Base-by-base conservation (phyloP, 495 filamentous ascomycete species). In the Cladorrhinum samala region DNA sequence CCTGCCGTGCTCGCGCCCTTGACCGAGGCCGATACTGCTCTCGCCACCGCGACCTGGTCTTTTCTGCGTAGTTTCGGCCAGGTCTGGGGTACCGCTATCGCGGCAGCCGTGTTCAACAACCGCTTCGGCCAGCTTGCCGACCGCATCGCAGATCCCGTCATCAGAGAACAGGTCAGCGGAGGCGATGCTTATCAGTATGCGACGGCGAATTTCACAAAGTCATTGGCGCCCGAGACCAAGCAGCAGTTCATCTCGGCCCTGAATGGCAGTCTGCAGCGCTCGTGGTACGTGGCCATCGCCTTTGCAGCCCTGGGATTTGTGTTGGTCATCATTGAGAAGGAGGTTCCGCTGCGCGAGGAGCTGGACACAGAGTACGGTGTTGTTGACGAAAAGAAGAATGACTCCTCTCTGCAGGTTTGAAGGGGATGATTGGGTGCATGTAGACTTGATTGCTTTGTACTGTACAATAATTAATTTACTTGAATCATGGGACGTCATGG, bases 81-180 rank as follows among this genome's bases (percentile, higher is more conserved):
- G 16, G 64, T 80, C 24, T 80, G 77, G 77, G 78, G 76, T 1
- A 68, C 76, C 0, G 57, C 75, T 2, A 65, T 82, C 30, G 71
- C 77, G 1, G 63, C 68, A 0, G 66, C 72, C 2, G 66, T 79
- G n/a, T 79, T 81, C 65, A 78, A 78, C 57, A 69, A 61, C 41
- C 66, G 58, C 13, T 62, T 68, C 13, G 53, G 49, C 13, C 18
- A 53, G 41, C 49, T 67, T n/a, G 46, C n/a, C 27, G 39, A 17
- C 4, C 5, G 39, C 4, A 41, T 41, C 5, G n/a, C 39, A n/a
- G 39, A 41, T 41, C 5, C 6, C 11, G 11, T 33, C 27, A 6
- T 33, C 6, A 11, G 6, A 6, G 27, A 5, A 11, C 27, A 33
- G 27, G 5, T 33, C 6, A 33, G 6, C 11, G 11, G 11, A 6